phyloP scores from a whole-genome alignment of 495 filamentous ascomycete species.

The Trichoderma erinaceum region DNA sequence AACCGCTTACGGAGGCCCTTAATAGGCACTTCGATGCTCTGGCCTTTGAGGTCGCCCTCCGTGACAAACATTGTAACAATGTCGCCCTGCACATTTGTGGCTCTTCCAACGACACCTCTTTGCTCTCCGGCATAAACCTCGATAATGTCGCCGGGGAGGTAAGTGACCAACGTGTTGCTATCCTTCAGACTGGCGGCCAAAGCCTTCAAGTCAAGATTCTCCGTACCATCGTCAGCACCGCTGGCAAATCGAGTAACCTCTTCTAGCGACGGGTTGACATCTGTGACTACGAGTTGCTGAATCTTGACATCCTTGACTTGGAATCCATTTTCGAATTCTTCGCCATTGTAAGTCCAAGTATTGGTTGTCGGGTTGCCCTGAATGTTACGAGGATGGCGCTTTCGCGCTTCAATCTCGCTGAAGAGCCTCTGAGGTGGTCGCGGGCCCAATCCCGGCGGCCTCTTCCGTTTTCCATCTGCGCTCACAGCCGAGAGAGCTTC shows the following conservation, averaged over 20 bases:
- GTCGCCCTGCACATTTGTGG: constrained; percentile 78
- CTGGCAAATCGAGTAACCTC: constrained; percentile 93
- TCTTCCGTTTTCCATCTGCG: constrained; percentile 70
- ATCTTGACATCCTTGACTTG: constrained; percentile 91
- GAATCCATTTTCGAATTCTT: constrained; percentile 89
- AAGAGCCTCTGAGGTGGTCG: constrained; percentile 89
- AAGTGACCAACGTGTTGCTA: constrained; percentile 66
- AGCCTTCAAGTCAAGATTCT: constrained; percentile 86
- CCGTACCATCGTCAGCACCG: constrained; percentile 80
- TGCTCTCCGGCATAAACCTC: constrained; percentile 97
- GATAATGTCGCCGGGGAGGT: constrained; percentile 85
- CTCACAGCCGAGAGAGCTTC: constrained; percentile 49
- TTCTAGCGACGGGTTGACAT: constrained; percentile 89
- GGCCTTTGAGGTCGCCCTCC: constrained; percentile 73
- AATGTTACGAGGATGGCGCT: constrained; percentile 71
- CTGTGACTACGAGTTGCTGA: constrained; percentile 70
- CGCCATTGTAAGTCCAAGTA: constrained; percentile 73
- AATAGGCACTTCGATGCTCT: constrained; percentile 84
- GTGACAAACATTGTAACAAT: constrained; percentile 88
- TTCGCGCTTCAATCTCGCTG: constrained; percentile 87
- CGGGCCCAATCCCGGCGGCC: constrained; percentile 50
- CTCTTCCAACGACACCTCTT: constrained; percentile 79
- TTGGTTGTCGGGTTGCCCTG: constrained; percentile 57
- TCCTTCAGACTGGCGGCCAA: constrained; percentile 82
- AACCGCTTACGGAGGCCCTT: constrained; percentile 93